Evolutionary conservation across 345 rosid species (phyloP), one percentile per base, ranked within the genome.

Genomic region (Carallia pectinifolia): DNA sequence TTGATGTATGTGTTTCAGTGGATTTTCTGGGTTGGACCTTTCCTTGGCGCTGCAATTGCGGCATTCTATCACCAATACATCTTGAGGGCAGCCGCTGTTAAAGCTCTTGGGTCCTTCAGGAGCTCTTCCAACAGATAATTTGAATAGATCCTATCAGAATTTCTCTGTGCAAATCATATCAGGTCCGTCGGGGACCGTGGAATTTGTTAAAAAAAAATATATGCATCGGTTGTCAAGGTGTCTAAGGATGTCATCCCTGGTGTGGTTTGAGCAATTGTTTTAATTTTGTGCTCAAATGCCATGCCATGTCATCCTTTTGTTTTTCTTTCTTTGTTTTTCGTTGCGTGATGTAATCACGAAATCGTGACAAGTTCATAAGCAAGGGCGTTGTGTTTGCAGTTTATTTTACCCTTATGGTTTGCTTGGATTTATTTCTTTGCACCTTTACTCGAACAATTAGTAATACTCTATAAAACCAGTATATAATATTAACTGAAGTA

Each of bases 21-120:
- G 86, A 80, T 83, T 19, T 83, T 83, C 80, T 83, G 86, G 86
- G 86, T 64, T 6, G 86, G 86, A 15, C 86, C 84, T 6, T 80
- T 83, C 78, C 61, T 83, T 17, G 86, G 86, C 12, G 84, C 84
- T 2, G 80, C 80, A 6, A 70, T 80, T n/a, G 86, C 84, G 23
- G 83, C 86, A 0, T 55, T 75, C 19, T 80, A 80, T 66, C 78
- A 80, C 74, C 84, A 83, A 50, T 72, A 62, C 64, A 61, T 83
- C 8, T 39, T 83, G 72, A 80, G 83, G 53, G 84, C 80, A 23
- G 79, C 61, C 17, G 81, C 83, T 60, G 76, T 19, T 31, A 79
- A 76, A 65, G 83, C 82, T 23, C 74, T 76, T n/a, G 81, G 81
- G 13, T 82, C 85, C 63, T 76, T 61, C 79, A 74, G 79, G 75